Percentiles rank a stretch among this genome's conserved stretches.
These are phyloP conservation scores for Moesziomyces globuligerus DNA, from an alignment of 1,284 basidiomycete species.

Conservation along the genomic window DNA sequence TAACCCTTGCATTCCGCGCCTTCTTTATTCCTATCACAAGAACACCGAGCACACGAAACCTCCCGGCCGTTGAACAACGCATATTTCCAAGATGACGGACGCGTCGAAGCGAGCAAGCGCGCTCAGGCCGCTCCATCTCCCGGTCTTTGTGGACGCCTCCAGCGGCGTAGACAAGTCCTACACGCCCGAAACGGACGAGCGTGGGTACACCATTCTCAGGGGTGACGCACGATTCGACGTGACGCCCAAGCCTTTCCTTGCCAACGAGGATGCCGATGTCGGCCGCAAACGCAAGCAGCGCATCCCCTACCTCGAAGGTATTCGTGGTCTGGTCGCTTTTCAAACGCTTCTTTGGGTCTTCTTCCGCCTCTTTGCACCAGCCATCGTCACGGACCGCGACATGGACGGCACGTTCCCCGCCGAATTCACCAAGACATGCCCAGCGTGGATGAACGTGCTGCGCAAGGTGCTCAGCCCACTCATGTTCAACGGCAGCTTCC, in stretches of 20 bases:
- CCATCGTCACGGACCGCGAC: conserved; percentile 48
- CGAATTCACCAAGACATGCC: conserved; percentile 42
- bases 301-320: conserved; percentile 44
- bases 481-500: conserved; percentile 52
- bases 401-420: conserved; percentile 43
- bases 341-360: conserved; percentile 55
- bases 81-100: conserved; percentile 17
- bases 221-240: conserved; percentile 41
- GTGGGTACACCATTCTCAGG: conserved; percentile 43
- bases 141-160: conserved; percentile 37
- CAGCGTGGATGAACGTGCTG: conserved; percentile 48
- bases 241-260: conserved; percentile 37
- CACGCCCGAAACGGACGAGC: conserved; percentile 32
- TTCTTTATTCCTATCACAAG: no score
- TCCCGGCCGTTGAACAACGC: not conserved
- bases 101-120: conserved; percentile 18
- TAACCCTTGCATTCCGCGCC: no score
- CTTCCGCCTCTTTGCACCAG: conserved; percentile 54
- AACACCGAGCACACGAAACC: no score
- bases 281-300: conserved; percentile 39
- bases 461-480: conserved; percentile 52
- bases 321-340: conserved; percentile 50
- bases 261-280: conserved; percentile 33
- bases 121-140: conserved; percentile 30
- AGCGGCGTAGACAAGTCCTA: conserved; percentile 30